phyloP scores from a whole-genome alignment of 306 rosid genomes.

The Pyrus communis region DNA sequence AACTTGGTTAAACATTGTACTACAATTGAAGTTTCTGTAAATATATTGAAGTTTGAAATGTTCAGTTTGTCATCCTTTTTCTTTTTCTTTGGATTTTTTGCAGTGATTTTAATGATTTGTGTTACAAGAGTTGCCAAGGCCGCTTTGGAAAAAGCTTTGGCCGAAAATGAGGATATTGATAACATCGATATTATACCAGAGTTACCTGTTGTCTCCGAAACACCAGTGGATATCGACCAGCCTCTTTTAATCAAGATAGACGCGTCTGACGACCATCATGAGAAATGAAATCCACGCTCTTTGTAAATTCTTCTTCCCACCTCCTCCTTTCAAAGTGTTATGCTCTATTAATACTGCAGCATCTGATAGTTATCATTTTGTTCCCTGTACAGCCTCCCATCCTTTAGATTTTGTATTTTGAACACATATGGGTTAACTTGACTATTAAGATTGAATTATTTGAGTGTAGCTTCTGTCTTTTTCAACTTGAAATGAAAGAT shows the following conservation, averaged over 20 bases:
- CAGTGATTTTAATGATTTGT: slow-evolving; percentile 65
- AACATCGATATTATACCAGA: slow-evolving; percentile 25
- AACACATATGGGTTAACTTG: slow-evolving; percentile 14
- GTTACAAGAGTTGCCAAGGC: slow-evolving; percentile 78
- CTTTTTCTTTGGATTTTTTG: slow-evolving; percentile 21
- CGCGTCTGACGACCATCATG: slow-evolving; percentile 28
- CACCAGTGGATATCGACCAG: slow-evolving; percentile 45
- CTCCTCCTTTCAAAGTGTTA: slow-evolving; percentile 15
- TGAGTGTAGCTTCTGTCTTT: not conserved
- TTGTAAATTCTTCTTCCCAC: slow-evolving; percentile 51
- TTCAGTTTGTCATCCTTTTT: not conserved
- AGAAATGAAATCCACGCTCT: slow-evolving; percentile 25
- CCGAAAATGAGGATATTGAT: slow-evolving; percentile 50
- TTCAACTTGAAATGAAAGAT: slow-evolving; percentile 1
- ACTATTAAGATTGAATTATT: slow-evolving; percentile 11
- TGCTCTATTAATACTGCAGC: slow-evolving; percentile 15
- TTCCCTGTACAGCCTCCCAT: slow-evolving; percentile 27
- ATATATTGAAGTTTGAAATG: not conserved
- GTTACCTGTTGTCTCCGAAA: slow-evolving; percentile 34
- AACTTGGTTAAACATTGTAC: not conserved
- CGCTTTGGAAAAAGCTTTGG: slow-evolving; percentile 81
- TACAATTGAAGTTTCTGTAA: not conserved
- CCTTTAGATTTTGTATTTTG: slow-evolving; percentile 15
- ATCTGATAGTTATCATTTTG: slow-evolving; percentile 17
- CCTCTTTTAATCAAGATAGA: slow-evolving; percentile 74